Evolutionary conservation across 2,329 filamentous ascomycete genomes (phyloP), one percentile per base, ranked within the genome.

Genomic region (Thielaviopsis populi): DNA sequence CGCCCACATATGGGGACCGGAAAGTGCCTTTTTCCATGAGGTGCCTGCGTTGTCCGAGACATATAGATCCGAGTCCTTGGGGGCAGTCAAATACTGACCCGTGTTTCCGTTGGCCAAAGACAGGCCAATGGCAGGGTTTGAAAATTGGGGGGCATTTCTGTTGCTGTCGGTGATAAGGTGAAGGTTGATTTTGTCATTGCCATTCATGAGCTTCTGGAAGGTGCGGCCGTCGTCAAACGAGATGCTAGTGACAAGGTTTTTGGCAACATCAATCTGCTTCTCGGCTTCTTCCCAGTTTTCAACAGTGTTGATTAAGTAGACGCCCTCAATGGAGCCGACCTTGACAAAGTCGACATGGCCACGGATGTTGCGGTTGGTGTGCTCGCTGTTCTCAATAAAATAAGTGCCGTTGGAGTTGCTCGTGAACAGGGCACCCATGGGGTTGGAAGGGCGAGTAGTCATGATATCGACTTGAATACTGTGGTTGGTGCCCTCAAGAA

Each of bases 331-430:
- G 63, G 87, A 87, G 48, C 87, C 81, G 62, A 99, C 85, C 75
- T 96, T 95, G 72, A 99, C 94, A 70, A 97, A 99, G 73, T 99
- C 94, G 61, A 99, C 91, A 65, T 85, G 82, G 2, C 90, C 91
- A 33, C 76, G 75, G 10, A 72, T 69, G 70, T 92, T 88, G 69
- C 91, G 87, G 73, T 99, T 97, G 41, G 92, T 96, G 73, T 96
- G 87, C 66, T 95, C 88, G 64, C 92, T 82, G 70, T 96, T 97
- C 70, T 87, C 85, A 1, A 88, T 94, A 72, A 97, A 99, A 74
- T 92, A 96, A 1, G 91, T 96, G 66, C 94, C 94, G 72, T 97
- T 95, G 40, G 91, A 97, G 73, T 99, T 99, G 72, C 92, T 97
- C 5, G 91, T 95, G 71, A 96, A 92, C 64, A 99, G 79, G 11